Evolutionary conservation across 129 eudicot genomes (phyloP).

Genomic region (Centaurea solstitialis): DNA sequence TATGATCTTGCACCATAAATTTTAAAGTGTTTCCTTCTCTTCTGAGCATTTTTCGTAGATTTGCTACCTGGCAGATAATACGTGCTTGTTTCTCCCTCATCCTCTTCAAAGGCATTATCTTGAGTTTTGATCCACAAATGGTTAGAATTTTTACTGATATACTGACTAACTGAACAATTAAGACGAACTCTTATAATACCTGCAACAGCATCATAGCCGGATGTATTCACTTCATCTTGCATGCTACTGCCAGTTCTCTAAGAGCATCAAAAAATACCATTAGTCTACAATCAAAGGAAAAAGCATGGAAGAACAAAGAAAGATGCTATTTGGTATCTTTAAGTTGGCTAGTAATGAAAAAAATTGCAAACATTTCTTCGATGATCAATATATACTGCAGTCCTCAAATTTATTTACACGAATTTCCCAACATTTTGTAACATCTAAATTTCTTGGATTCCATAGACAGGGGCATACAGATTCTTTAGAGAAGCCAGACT

Average conservation of each 20-base stretch:
- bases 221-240: slow-evolving; percentile 81
- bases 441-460: neutral
- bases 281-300: neutral
- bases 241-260: slow-evolving; percentile 67
- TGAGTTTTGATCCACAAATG: slow-evolving; percentile 37
- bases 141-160: slow-evolving; percentile 3
- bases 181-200: slow-evolving; percentile 38
- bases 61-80: slow-evolving; percentile 57
- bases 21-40: slow-evolving; percentile 58
- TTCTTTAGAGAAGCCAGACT: neutral
- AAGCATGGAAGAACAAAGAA: neutral
- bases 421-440: neutral
- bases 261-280: slow-evolving; percentile 3
- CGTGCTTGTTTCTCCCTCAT: slow-evolving; percentile 77
- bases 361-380: neutral
- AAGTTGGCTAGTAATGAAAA: neutral
- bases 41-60: slow-evolving; percentile 54
- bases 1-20: slow-evolving; percentile 53
- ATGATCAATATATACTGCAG: neutral
- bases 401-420: neutral
- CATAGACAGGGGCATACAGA: neutral
- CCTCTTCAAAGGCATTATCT: slow-evolving; percentile 75
- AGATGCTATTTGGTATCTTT: neutral
- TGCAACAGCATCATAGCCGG: slow-evolving; percentile 69
- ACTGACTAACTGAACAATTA: neutral